Conservation (phyloP, 805 yeast species). For the Clavispora phyllophila region DNA sequence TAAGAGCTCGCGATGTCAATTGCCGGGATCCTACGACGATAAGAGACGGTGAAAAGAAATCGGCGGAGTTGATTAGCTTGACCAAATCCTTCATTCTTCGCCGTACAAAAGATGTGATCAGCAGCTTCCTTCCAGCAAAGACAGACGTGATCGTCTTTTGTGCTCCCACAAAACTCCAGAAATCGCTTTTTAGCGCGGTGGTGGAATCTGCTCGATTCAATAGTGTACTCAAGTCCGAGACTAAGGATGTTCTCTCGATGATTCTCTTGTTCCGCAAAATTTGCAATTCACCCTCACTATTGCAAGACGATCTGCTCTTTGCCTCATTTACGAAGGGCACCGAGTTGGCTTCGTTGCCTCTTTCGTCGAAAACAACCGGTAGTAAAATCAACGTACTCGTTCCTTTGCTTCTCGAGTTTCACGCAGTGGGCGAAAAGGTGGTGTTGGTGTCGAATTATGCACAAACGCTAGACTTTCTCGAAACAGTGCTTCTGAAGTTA, state of each 20-base stretch:
- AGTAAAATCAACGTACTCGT: conserved; percentile 68
- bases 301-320: conserved; percentile 47
- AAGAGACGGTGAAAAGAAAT: conserved; percentile 53
- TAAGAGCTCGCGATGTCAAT: conserved; percentile 58
- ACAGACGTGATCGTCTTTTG: conserved; percentile 75
- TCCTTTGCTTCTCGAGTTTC: conserved; percentile 49
- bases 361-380: conserved; percentile 8
- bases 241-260: conserved; percentile 51
- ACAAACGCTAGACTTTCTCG: conserved; percentile 75
- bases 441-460: conserved; percentile 88
- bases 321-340: conserved; percentile 5
- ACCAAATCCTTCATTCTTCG: conserved; percentile 69
- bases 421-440: conserved; percentile 54
- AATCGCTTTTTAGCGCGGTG: conserved; percentile 49
- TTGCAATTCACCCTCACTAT: conserved; percentile 74
- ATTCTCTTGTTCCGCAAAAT: conserved; percentile 74
- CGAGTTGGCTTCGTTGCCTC: conserved; percentile 14
- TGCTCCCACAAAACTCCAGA: conserved; percentile 65
- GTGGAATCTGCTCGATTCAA: conserved; percentile 32
- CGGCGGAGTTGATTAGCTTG: conserved; percentile 57
- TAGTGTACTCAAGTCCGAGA: conserved; percentile 22
- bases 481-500: conserved; percentile 45
- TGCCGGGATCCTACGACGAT: conserved; percentile 47
- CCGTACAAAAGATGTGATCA: conserved; percentile 56
- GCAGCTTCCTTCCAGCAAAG: conserved; percentile 62